Evolutionary conservation across 2,329 filamentous ascomycete genomes (phyloP), one percentile per base, ranked within the genome.

Genomic region (Diaporthe ilicicola): DNA sequence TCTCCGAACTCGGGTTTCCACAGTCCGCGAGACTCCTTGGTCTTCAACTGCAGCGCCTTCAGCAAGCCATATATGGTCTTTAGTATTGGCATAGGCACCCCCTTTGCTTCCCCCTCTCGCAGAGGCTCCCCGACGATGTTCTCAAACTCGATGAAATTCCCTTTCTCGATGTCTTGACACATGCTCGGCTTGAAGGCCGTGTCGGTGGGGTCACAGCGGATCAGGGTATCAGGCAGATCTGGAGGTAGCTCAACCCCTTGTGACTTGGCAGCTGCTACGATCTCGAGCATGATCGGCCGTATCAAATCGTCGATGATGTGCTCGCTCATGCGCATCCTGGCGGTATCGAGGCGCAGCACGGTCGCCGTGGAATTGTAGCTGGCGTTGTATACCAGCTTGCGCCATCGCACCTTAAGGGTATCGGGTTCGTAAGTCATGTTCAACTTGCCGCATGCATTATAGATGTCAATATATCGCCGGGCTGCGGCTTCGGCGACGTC

Each of bases 81-180:
- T 37, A 89, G 76, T 15, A 83, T 86, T 0, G 87, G 86, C 79
- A 85, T 85, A 1, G 79, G 70, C 1, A 90, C 85, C 1, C 86
- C 86, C 0, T 80, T 76, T 37, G 76, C 77, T 72, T 83, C 82
- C 1, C 83, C 88, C 73, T 86, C 87, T 3, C 85, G 79, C 54
- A 90, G 72, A 17, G 87, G 86, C 78, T 89, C 88, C 1, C 87
- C 87, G 4, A 89, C 77, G 44, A 90, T 82, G 73, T 85, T 88
- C 75, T 89, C 87, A 56, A 84, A 82, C 76, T 90, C 88, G 71
- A 88, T 85, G 68, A 83, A 86, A 74, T 88, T 89, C 22, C 86
- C 82, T 81, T 88, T 88, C 42, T 80, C 78, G 7, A 84, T 77
- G 77, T 89, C 87, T 73, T 85, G 83, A 29, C 83, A 79, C 87